A percentile compares a stretch with the other conserved stretches of the same genome.
phyloP scores from a whole-genome alignment of 768 basidiomycete species.

The Lactarius hatsudake region DNA sequence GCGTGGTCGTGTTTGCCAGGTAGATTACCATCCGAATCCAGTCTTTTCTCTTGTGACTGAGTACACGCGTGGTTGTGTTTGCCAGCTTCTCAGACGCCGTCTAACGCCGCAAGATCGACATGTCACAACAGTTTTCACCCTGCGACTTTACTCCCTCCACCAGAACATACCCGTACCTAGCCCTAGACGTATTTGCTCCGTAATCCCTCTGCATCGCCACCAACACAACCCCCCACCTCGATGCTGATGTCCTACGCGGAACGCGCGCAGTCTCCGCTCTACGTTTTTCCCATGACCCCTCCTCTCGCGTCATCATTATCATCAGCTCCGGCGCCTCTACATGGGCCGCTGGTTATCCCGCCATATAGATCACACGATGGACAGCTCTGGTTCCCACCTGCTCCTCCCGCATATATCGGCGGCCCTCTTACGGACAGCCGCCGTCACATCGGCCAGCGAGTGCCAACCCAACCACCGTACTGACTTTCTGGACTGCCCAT shows the following conservation, averaged over 20 bases:
- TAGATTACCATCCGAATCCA: too few species aligned
- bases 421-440: constrained; percentile 17
- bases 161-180: constrained; percentile 19
- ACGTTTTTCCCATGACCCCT: constrained; percentile 34
- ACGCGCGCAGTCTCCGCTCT: constrained; percentile 33
- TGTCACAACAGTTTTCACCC: too few species aligned
- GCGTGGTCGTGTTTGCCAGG: too few species aligned
- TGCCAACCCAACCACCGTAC: too few species aligned
- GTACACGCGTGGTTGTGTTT: too few species aligned
- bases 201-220: too few species aligned
- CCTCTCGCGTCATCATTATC: constrained; percentile 18
- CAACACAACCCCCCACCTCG: constrained; percentile 11
- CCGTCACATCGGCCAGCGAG: too few species aligned
- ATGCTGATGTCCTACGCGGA: constrained; percentile 29
- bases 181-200: not conserved
- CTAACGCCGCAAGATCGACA: too few species aligned
- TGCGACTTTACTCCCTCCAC: constrained; percentile 47
- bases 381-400: constrained; percentile 34
- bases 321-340: constrained; percentile 44
- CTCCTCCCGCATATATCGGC: constrained; percentile 8
- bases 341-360: too few species aligned
- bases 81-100: too few species aligned
- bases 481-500: too few species aligned
- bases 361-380: constrained; percentile 31
- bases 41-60: too few species aligned